phyloP scores from a whole-genome alignment of 1,139 yeast species.

The Saccharomyces hybrid region DNA sequence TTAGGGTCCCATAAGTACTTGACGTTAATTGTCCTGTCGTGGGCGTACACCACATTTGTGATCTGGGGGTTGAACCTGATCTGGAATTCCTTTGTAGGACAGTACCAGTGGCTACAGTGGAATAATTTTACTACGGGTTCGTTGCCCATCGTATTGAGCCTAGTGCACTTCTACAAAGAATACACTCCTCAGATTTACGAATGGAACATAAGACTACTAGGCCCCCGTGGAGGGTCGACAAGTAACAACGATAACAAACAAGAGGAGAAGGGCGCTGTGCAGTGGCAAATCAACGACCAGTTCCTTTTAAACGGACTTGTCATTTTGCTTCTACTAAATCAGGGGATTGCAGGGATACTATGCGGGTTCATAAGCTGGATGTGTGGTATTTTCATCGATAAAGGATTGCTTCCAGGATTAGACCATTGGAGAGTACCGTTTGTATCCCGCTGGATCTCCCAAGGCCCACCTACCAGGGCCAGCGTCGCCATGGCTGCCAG shows the following conservation, averaged over 20 bases:
- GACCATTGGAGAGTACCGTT: slow-evolving; percentile 22
- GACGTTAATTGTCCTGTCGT: slow-evolving; percentile 20
- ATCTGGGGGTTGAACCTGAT: slow-evolving; percentile 12
- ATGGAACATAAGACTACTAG: slow-evolving; percentile 20
- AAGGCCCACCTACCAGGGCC: slow-evolving; percentile 1
- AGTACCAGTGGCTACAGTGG: slow-evolving; percentile 17
- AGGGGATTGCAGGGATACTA: slow-evolving; percentile 23
- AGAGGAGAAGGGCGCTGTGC: slow-evolving; percentile 3
- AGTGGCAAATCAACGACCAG: slow-evolving; percentile 27
- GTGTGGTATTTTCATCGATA: slow-evolving; percentile 26
- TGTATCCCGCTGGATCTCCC: slow-evolving; percentile 4
- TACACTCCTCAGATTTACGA: slow-evolving; percentile 30
- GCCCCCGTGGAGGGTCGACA: slow-evolving; percentile 16
- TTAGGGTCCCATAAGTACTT: slow-evolving; percentile 28
- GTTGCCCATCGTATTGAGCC: slow-evolving; percentile 21
- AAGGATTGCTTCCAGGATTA: slow-evolving; percentile 24
- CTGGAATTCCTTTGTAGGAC: slow-evolving; percentile 7
- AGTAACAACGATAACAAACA: slow-evolving; percentile 11
- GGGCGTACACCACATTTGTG: slow-evolving; percentile 20
- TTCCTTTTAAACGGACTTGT: slow-evolving; percentile 23
- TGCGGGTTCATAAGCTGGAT: slow-evolving; percentile 28
- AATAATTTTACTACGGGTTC: slow-evolving; percentile 25
- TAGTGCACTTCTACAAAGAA: slow-evolving; percentile 30
- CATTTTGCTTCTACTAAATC: slow-evolving; percentile 21
- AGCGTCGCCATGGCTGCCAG: neutral